Evolutionary conservation across 176 grass and related monocot species (phyloP).

Genomic region (Puya raimondii): DNA sequence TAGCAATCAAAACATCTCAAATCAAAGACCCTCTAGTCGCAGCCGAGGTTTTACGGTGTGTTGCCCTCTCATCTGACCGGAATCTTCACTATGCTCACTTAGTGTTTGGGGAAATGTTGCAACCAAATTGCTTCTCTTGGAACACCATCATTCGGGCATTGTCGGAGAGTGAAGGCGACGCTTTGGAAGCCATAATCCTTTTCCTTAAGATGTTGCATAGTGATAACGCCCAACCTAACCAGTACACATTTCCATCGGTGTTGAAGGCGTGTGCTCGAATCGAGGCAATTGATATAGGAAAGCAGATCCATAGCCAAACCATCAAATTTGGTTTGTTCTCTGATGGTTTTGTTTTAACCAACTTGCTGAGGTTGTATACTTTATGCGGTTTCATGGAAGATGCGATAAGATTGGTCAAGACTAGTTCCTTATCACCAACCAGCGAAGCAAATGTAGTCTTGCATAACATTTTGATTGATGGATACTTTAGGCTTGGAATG

Average conservation of each 20-base stretch:
- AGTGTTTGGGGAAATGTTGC: constrained; percentile 33
- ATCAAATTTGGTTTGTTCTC: constrained; percentile 22
- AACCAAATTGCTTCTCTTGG: constrained; percentile 38
- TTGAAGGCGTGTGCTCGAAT: constrained; percentile 54
- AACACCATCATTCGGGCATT: constrained; percentile 35
- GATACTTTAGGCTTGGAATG: constrained; percentile 16
- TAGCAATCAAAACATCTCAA: constrained; percentile 29
- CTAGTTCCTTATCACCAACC: constrained; percentile 1
- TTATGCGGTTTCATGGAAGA: constrained; percentile 25
- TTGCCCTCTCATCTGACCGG: constrained; percentile 12
- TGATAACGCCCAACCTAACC: constrained; percentile 28
- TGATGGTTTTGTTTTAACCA: constrained; percentile 50
- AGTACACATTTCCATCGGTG: constrained; percentile 53
- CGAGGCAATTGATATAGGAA: constrained; percentile 13
- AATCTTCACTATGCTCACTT: constrained; percentile 21
- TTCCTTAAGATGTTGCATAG: constrained; percentile 26
- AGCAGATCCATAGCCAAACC: constrained; percentile 28
- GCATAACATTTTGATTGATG: constrained; percentile 20
- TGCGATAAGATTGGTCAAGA: constrained; percentile 35
- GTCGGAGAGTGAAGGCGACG: constrained; percentile 17
- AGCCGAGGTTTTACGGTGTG: constrained; percentile 23
- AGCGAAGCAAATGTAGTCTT: constrained; percentile 8
- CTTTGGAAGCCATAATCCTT: constrained; percentile 13
- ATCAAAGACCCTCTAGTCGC: constrained; percentile 23
- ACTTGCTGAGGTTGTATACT: constrained; percentile 34